Conservation (phyloP, 257 asterid genomes). For the Perilla frutescens region DNA sequence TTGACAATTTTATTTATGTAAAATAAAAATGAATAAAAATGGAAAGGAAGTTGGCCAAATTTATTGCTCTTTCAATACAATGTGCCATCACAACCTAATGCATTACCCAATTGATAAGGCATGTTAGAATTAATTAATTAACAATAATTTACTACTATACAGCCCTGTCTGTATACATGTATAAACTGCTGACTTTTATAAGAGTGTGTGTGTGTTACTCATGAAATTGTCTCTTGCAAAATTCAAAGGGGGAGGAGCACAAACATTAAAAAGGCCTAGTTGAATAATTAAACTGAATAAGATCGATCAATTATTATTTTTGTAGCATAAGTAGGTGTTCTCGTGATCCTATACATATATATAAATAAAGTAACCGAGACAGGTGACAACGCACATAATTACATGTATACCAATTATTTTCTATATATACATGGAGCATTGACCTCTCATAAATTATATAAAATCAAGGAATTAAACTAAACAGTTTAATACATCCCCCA, state of each 20-base stretch:
- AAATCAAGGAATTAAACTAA: background rate
- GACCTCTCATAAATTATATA: slow-evolving; percentile 24
- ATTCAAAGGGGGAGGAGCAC: slow-evolving; percentile 22
- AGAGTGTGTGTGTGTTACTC: background rate
- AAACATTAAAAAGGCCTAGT: slow-evolving; percentile 2
- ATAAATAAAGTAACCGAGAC: background rate
- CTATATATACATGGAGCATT: slow-evolving; percentile 2
- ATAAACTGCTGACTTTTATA: slow-evolving; percentile 33
- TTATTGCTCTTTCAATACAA: background rate
- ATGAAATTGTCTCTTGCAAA: slow-evolving; percentile 35
- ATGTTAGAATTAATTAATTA: background rate
- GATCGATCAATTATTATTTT: slow-evolving; percentile 24
- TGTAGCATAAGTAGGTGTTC: background rate
- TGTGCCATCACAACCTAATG: background rate
- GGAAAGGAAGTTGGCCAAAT: background rate
- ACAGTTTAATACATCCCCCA: background rate
- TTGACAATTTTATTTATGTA: too few species aligned
- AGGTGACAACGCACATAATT: slow-evolving; percentile 31
- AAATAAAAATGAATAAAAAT: background rate
- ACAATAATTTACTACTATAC: background rate
- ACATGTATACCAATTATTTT: slow-evolving; percentile 28
- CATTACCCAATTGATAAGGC: background rate
- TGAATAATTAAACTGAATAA: background rate
- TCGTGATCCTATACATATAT: background rate
- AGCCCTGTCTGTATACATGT: background rate